Percentiles rank a stretch among this genome's conserved stretches.
Evolutionary conservation across 1,284 basidiomycete species (phyloP).

Genomic region (Bjerkandera adusta): DNA sequence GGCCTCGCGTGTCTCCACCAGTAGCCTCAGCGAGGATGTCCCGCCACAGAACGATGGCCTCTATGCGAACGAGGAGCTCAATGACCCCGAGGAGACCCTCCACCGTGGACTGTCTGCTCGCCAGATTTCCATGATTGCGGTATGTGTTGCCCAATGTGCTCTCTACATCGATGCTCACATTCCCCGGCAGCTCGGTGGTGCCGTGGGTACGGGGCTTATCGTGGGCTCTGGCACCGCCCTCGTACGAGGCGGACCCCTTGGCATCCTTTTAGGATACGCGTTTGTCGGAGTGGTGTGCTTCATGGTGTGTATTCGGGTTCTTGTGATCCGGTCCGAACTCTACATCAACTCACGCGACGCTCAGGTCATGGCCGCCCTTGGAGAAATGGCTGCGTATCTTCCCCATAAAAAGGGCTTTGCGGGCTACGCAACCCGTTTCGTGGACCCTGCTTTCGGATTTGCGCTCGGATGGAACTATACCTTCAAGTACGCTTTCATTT

Average conservation of each 20-base stretch:
- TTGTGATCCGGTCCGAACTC: not conserved
- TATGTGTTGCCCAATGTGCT: conserved; percentile 26
- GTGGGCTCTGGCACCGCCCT: conserved; percentile 67
- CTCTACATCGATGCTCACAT: not conserved
- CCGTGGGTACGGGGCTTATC: conserved; percentile 73
- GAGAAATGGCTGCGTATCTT: conserved; percentile 38
- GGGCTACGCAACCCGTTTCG: conserved; percentile 46
- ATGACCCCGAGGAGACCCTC: conserved; percentile 47
- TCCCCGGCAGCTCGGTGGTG: conserved; percentile 52
- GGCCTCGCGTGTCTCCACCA: not conserved
- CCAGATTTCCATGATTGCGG: conserved; percentile 72
- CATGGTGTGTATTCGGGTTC: conserved; percentile 32
- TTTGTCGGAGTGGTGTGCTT: conserved; percentile 59
- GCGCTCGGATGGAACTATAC: conserved; percentile 41
- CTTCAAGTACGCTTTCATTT: conserved; percentile 21
- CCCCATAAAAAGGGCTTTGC: conserved; percentile 42
- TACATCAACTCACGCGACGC: conserved; percentile 10
- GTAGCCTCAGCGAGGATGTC: conserved; percentile 9
- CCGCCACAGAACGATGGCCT: conserved; percentile 14
- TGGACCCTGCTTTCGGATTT: conserved; percentile 49
- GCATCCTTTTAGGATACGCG: conserved; percentile 48
- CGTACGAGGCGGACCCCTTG: conserved; percentile 51
- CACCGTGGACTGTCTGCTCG: conserved; percentile 64
- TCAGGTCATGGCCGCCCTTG: conserved; percentile 37
- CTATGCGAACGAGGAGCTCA: conserved; percentile 34